Percentiles rank a stretch among this genome's conserved stretches.
These are phyloP conservation scores for Talaromyces stipitatus DNA, from an alignment of 495 filamentous ascomycete genomes.

Conservation along the genomic window DNA sequence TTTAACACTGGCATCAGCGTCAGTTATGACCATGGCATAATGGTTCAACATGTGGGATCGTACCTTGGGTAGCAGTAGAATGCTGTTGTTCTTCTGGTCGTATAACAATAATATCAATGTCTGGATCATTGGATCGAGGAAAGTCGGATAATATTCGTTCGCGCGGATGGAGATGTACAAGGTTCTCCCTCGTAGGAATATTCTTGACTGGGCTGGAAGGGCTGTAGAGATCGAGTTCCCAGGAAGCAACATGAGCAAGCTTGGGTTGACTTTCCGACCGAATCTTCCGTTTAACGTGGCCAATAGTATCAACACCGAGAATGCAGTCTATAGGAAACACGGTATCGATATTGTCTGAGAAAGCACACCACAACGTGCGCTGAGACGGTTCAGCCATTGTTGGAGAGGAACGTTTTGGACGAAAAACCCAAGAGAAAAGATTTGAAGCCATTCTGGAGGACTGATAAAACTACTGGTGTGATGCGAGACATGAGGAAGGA, in stretches of 20 bases:
- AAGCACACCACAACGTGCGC: conserved; percentile 4
- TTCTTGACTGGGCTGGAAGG: neutral
- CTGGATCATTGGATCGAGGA: too few species aligned
- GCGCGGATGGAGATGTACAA: conserved; percentile 1
- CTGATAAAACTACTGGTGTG: neutral
- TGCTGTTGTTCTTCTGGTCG: conserved; percentile 4
- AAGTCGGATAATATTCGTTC: conserved; percentile 4
- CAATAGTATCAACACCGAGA: conserved; percentile 5
- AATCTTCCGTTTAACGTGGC: neutral
- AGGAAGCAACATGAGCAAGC: neutral
- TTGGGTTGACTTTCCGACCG: neutral
- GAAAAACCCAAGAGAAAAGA: conserved; percentile 2
- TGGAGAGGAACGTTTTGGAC: neutral
- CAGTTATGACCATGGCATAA: conserved; percentile 5
- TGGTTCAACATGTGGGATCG: conserved; percentile 2
- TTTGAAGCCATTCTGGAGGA: neutral
- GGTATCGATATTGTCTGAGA: neutral
- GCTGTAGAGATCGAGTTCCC: conserved; percentile 3
- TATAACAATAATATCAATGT: conserved; percentile 3
- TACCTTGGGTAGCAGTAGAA: conserved; percentile 1
- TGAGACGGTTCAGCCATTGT: neutral
- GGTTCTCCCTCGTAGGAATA: neutral
- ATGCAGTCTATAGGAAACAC: neutral
- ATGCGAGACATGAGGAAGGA: neutral
- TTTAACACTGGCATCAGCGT: too few species aligned